Evolutionary conservation across 2,329 filamentous ascomycete species (phyloP).

Genomic region (Sclerotinia nivalis): DNA sequence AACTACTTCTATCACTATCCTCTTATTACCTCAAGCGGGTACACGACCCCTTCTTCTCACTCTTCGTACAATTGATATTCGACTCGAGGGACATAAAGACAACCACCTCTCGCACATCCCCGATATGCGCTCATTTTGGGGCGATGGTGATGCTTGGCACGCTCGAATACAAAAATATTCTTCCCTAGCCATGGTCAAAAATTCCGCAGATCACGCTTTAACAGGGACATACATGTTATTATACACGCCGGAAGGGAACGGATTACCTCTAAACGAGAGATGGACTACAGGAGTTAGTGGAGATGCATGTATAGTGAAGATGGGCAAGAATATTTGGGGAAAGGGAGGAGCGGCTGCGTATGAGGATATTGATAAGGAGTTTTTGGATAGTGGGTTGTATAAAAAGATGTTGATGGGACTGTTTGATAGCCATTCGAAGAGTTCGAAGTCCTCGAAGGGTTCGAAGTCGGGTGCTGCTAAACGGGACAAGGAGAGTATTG

Average conservation of each 20-base stretch:
- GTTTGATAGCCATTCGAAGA: constrained; percentile 9
- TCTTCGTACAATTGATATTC: constrained; percentile 23
- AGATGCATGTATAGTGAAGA: constrained; percentile 23
- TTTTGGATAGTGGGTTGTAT: constrained; percentile 15
- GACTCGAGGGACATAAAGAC: constrained; percentile 15
- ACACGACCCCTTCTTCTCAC: constrained; percentile 14
- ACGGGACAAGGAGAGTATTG: not conserved
- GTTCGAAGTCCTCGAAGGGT: not conserved
- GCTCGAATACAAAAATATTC: constrained; percentile 19
- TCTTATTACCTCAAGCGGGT: constrained; percentile 20
- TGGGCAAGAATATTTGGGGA: constrained; percentile 22
- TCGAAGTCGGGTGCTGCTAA: not conserved
- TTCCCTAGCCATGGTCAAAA: not conserved
- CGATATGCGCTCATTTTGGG: constrained; percentile 25
- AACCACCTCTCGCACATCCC: constrained; percentile 22
- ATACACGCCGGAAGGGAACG: constrained; percentile 18
- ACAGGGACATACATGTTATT: constrained; percentile 23
- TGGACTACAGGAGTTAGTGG: constrained; percentile 21
- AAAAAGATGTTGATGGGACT: constrained; percentile 21
- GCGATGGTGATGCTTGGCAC: constrained; percentile 20
- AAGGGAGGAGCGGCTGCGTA: constrained; percentile 17
- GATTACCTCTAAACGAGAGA: constrained; percentile 11
- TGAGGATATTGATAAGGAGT: constrained; percentile 21
- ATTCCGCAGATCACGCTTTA: constrained; percentile 9
- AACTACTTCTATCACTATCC: constrained; percentile 15